Evolutionary conservation across 2,329 filamentous ascomycete species (phyloP).

Genomic region (Cladosporium oxysporum): DNA sequence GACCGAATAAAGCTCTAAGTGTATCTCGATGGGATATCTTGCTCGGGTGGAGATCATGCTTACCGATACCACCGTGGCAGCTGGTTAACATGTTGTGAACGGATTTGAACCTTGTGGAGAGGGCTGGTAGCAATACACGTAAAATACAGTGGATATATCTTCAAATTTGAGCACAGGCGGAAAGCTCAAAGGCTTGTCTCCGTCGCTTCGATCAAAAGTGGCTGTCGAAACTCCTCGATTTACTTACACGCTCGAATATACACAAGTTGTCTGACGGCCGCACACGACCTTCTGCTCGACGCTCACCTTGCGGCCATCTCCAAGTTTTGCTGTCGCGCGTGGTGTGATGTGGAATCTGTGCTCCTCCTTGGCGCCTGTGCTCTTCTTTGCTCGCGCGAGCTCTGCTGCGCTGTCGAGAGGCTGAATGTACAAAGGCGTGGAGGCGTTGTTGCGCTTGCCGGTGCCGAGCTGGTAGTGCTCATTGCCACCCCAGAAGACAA

Average conservation of each 20-base stretch:
- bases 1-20: no score
- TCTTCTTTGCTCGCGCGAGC: constrained; percentile 60
- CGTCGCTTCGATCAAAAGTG: background rate
- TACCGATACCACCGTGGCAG: no score
- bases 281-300: constrained; percentile 89
- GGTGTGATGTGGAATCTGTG: constrained; percentile 83
- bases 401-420: constrained; percentile 69
- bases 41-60: no score
- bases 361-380: constrained; percentile 61
- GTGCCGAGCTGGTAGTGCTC: constrained; percentile 92
- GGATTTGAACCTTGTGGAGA: background rate
- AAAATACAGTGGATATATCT: background rate
- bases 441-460: constrained; percentile 80
- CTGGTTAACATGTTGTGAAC: no score
- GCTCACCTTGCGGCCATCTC: constrained; percentile 66
- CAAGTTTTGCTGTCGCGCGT: constrained; percentile 66
- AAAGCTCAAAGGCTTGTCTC: background rate
- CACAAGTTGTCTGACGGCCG: constrained; percentile 75
- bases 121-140: background rate
- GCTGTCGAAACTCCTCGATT: background rate
- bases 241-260: constrained; percentile 63
- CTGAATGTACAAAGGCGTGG: constrained; percentile 74
- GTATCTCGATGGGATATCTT: background rate
- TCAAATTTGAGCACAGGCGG: background rate
- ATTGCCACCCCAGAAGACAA: constrained; percentile 93